Conservation (phyloP, 2,329 filamentous ascomycete genomes). For the Ophiostoma sp. region DNA sequence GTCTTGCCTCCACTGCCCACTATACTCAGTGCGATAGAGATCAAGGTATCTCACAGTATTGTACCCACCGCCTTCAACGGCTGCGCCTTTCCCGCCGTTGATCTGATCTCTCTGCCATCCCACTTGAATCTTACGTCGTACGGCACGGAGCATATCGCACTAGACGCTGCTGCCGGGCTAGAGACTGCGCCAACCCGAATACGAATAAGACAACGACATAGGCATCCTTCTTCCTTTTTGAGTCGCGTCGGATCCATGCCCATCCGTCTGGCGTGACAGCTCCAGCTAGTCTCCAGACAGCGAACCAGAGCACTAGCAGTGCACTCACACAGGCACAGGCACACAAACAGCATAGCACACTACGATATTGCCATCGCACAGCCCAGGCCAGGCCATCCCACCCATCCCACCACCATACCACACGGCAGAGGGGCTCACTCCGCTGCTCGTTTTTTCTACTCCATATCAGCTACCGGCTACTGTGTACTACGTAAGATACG, state of each 20-base stretch:
- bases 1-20: background rate
- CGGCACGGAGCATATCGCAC: background rate
- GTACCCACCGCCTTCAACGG: slow-evolving; percentile 17
- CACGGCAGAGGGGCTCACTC: background rate
- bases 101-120: slow-evolving; percentile 6
- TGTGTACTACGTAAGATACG: too few species aligned
- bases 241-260: slow-evolving; percentile 17
- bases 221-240: background rate
- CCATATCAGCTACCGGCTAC: slow-evolving; percentile 6
- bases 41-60: too few species aligned
- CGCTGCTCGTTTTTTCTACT: slow-evolving; percentile 7
- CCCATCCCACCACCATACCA: background rate
- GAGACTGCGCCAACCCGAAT: slow-evolving; percentile 11
- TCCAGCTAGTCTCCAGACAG: background rate
- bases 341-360: background rate
- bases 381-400: background rate
- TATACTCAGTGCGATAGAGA: background rate
- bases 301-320: background rate
- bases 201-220: slow-evolving; percentile 17
- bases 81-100: background rate
- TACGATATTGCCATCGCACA: background rate
- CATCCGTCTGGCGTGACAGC: slow-evolving; percentile 22
- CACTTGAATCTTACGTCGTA: background rate
- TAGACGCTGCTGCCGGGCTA: background rate
- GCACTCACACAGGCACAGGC: background rate